A percentile compares a stretch with the other conserved stretches of the same genome.
phyloP scores from a whole-genome alignment of 2,329 filamentous ascomycete species.

The Emergomyces orientalis region DNA sequence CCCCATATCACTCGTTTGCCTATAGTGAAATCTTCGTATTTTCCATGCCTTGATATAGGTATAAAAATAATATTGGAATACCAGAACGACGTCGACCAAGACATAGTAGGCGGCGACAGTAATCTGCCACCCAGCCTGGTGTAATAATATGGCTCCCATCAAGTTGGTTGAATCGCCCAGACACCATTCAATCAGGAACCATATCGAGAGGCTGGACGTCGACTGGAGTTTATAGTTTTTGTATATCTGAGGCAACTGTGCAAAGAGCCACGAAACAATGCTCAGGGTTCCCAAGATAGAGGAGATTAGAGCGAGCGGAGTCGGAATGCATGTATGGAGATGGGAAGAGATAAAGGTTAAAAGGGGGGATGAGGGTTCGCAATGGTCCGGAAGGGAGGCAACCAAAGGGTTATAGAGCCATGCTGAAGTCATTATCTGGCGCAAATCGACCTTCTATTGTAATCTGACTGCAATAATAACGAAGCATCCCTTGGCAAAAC shows the following conservation, averaged over 20 bases:
- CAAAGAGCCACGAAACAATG: conserved; percentile 60
- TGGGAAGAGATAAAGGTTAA: conserved; percentile 49
- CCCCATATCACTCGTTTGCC: conserved; percentile 21
- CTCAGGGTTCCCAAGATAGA: conserved; percentile 52
- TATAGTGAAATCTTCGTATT: conserved; percentile 26
- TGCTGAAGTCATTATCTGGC: conserved; percentile 24
- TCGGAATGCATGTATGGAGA: conserved; percentile 55
- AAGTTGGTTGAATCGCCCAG: conserved; percentile 56
- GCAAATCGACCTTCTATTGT: neutral
- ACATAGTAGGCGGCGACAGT: conserved; percentile 58
- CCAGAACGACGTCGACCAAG: conserved; percentile 53
- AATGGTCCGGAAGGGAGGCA: conserved; percentile 46
- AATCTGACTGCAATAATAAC: neutral
- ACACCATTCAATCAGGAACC: conserved; percentile 58
- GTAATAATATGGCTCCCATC: conserved; percentile 52
- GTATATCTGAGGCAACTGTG: conserved; percentile 59
- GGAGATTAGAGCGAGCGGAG: conserved; percentile 53
- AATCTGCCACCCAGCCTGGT: conserved; percentile 58
- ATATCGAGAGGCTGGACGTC: conserved; percentile 55
- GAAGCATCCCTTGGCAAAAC: conserved; percentile 5
- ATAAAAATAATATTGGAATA: conserved; percentile 58
- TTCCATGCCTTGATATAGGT: conserved; percentile 46
- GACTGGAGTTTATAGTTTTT: conserved; percentile 57
- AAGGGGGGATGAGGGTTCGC: conserved; percentile 51
- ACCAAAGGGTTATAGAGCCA: conserved; percentile 22